Conservation (phyloP, 306 rosid species). For the Urtica urens region DNA sequence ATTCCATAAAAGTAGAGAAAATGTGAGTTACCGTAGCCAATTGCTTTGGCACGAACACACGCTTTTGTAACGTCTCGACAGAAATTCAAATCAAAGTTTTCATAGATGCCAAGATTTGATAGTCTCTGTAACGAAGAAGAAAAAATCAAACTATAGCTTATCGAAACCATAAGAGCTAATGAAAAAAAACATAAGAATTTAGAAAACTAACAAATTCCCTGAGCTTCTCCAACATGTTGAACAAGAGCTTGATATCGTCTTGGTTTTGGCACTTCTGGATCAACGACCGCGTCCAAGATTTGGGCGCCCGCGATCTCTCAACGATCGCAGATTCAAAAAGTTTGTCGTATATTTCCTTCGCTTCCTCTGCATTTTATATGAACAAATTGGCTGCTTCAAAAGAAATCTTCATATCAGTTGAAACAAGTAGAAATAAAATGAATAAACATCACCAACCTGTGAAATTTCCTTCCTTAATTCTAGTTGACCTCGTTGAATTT, state of each 20-base stretch:
- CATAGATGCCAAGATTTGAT: constrained; percentile 76
- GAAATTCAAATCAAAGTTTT: constrained; percentile 56
- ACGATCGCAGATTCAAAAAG: constrained; percentile 57
- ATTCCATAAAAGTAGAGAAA: not conserved
- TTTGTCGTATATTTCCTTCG: constrained; percentile 65
- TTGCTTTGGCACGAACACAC: constrained; percentile 63
- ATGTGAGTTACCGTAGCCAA: constrained; percentile 50
- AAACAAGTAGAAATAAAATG: not conserved
- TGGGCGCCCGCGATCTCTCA: constrained; percentile 75
- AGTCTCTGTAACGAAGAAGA: constrained; percentile 57
- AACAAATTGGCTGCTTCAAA: constrained; percentile 2
- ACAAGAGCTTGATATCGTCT: constrained; percentile 58
- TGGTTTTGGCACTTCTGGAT: constrained; percentile 55
- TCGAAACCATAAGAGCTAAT: not conserved
- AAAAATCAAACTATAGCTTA: constrained; percentile 9
- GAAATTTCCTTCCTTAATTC: constrained; percentile 19
- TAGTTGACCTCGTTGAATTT: constrained; percentile 32
- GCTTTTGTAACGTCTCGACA: constrained; percentile 81
- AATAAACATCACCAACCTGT: constrained; percentile 49
- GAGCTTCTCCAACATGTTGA: constrained; percentile 60
- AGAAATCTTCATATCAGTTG: constrained; percentile 13
- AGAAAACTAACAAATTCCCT: constrained; percentile 66
- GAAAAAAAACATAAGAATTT: constrained; percentile 5
- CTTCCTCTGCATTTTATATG: constrained; percentile 42
- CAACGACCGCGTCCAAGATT: constrained; percentile 92